Percentiles rank a stretch among this genome's conserved stretches.
phyloP scores from a whole-genome alignment of 441 rosid species.

The Metrosideros polymorpha region DNA sequence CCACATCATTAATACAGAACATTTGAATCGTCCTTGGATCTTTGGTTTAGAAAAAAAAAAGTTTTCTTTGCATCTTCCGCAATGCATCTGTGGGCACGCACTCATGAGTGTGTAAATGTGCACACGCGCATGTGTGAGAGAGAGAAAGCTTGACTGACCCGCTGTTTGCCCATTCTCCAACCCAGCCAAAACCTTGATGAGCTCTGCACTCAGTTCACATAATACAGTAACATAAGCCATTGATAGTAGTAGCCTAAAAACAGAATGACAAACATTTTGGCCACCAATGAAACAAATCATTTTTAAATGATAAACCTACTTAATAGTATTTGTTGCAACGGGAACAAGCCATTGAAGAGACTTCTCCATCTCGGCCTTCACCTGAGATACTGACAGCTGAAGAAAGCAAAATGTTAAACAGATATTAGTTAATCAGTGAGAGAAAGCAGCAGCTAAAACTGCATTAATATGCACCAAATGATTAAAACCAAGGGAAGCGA shows the following conservation, averaged over 20 bases:
- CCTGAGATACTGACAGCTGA: conserved; percentile 27
- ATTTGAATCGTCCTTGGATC: background rate
- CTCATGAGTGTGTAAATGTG: background rate
- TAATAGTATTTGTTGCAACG: conserved; percentile 3
- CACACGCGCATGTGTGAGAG: background rate
- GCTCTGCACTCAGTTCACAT: conserved; percentile 30
- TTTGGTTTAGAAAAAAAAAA: background rate
- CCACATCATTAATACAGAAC: background rate
- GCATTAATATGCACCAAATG: background rate
- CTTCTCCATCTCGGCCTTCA: conserved; percentile 10
- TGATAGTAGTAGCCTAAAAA: background rate
- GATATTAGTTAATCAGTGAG: background rate
- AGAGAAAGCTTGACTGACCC: background rate
- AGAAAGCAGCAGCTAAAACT: background rate
- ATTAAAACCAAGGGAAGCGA: background rate
- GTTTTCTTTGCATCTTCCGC: background rate
- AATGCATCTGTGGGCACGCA: background rate
- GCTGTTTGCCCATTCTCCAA: conserved; percentile 88
- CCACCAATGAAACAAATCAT: background rate
- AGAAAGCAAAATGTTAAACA: conserved; percentile 10
- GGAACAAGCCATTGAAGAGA: conserved; percentile 6
- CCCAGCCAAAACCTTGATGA: conserved; percentile 98
- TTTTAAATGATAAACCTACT: background rate
- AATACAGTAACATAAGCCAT: background rate
- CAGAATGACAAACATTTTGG: background rate